Conservation (phyloP, 257 asterid species). For the Solanum rostratum region DNA sequence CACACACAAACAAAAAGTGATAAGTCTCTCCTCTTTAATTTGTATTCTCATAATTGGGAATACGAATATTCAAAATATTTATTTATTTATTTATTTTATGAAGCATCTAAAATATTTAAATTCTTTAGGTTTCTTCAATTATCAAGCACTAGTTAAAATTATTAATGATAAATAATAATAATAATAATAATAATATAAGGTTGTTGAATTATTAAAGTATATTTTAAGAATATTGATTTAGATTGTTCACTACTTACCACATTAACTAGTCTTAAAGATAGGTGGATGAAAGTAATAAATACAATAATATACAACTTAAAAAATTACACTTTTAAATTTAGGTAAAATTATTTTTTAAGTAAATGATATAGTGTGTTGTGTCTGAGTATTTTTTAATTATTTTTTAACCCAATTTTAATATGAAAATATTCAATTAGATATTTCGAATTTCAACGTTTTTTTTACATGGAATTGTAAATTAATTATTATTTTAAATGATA, state of each 20-base stretch:
- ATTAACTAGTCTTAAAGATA: background rate
- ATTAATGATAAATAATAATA: background rate
- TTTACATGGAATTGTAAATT: background rate
- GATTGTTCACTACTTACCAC: background rate
- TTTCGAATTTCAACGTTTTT: background rate
- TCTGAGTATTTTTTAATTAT: background rate
- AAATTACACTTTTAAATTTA: background rate
- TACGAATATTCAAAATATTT: no score
- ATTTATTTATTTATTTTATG: no score
- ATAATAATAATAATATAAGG: background rate
- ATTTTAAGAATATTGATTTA: background rate
- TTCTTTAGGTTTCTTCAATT: no score
- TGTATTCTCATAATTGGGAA: no score
- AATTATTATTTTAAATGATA: background rate
- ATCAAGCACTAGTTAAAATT: no score
- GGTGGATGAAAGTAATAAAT: background rate
- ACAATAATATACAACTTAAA: background rate
- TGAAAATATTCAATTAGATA: background rate
- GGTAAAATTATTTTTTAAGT: background rate
- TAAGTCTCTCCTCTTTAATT: no score
- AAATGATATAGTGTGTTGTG: background rate
- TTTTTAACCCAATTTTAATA: background rate
- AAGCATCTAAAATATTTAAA: no score
- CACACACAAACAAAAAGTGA: no score
- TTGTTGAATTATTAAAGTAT: background rate